Evolutionary conservation across 1,284 basidiomycete genomes (phyloP).

Genomic region (Erythrobasidium hasegawianum): DNA sequence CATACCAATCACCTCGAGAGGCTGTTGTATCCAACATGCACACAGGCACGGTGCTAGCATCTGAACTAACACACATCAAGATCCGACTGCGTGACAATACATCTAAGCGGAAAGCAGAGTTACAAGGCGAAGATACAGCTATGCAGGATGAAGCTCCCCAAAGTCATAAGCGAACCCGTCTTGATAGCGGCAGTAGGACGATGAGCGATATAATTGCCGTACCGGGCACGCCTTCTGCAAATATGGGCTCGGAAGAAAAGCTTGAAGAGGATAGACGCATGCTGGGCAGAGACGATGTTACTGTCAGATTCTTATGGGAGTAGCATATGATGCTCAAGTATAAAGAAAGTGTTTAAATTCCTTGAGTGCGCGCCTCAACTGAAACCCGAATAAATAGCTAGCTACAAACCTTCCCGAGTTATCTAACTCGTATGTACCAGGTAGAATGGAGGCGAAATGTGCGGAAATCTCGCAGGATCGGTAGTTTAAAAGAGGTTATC

Average conservation of each 20-base stretch:
- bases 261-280: slow-evolving; percentile 18
- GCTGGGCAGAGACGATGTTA: slow-evolving; percentile 40
- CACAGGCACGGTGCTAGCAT: slow-evolving; percentile 40
- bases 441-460: too few relatives aligned
- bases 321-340: too few relatives aligned
- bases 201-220: neutral
- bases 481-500: too few relatives aligned
- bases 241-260: neutral
- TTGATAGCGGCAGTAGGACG: slow-evolving; percentile 1
- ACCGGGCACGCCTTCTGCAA: neutral
- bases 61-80: slow-evolving; percentile 51
- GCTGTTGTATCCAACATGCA: slow-evolving; percentile 3
- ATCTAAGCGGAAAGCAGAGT: slow-evolving; percentile 54
- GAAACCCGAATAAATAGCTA: too few relatives aligned
- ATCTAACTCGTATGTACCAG: too few relatives aligned
- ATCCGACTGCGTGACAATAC: slow-evolving; percentile 48
- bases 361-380: too few relatives aligned
- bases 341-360: neutral
- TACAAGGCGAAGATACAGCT: neutral
- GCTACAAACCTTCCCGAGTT: too few relatives aligned
- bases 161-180: neutral
- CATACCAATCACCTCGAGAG: slow-evolving; percentile 21
- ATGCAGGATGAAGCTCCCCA: neutral
- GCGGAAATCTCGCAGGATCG: too few relatives aligned
- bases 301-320: slow-evolving; percentile 36